phyloP scores from a whole-genome alignment of 2,329 filamentous ascomycete genomes.

The Calonectria naviculata region DNA sequence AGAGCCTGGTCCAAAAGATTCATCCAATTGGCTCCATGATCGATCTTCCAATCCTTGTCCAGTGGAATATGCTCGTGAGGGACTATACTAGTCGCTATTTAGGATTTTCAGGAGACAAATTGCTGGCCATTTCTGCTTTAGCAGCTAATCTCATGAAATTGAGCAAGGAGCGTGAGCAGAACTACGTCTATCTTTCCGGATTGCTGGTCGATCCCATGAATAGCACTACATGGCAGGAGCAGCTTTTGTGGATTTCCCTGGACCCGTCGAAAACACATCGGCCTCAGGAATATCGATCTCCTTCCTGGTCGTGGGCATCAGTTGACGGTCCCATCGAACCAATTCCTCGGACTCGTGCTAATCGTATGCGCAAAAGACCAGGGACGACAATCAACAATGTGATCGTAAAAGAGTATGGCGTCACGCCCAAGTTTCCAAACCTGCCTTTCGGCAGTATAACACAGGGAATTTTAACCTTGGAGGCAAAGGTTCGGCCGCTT shows the following conservation, averaged over 20 bases:
- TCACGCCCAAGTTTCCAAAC: background rate
- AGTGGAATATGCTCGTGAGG: background rate
- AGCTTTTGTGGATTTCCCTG: background rate
- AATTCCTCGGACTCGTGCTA: background rate
- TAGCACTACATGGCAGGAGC: background rate
- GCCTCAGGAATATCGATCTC: background rate
- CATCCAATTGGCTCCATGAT: background rate
- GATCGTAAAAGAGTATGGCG: background rate
- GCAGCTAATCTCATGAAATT: background rate
- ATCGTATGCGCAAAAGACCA: too few relatives aligned
- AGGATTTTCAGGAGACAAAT: background rate
- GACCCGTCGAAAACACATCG: background rate
- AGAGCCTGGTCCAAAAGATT: background rate
- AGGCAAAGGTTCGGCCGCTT: background rate
- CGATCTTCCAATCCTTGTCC: background rate
- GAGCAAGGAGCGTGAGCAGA: background rate
- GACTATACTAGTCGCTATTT: background rate
- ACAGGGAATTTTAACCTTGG: background rate
- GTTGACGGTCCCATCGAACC: background rate
- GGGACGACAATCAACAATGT: too few relatives aligned
- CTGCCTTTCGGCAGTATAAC: background rate
- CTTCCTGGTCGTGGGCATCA: slow-evolving; percentile 9
- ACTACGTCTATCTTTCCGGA: background rate
- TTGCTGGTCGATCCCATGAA: background rate
- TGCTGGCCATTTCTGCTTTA: background rate